Conservation (phyloP, 2,329 filamentous ascomycete species). For the Cladosporium sp. region DNA sequence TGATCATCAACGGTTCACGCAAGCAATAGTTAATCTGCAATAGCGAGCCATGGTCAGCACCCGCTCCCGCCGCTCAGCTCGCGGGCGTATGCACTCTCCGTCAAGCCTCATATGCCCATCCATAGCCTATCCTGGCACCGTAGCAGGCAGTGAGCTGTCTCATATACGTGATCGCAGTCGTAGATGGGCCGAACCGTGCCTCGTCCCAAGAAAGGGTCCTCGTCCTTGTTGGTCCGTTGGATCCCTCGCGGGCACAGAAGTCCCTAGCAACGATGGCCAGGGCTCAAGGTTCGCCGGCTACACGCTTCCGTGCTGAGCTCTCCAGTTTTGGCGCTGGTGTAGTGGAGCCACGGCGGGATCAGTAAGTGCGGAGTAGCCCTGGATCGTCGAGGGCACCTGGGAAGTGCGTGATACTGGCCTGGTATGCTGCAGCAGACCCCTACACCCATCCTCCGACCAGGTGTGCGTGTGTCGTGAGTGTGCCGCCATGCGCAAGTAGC, state of each 20-base stretch:
- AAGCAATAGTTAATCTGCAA: background rate
- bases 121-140: background rate
- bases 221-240: background rate
- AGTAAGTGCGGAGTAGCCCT: slow-evolving; percentile 1
- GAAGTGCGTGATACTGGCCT: background rate
- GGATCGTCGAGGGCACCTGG: background rate
- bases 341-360: background rate
- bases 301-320: background rate
- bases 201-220: background rate
- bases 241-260: background rate
- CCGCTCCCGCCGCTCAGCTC: background rate
- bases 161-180: background rate
- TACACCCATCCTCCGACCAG: slow-evolving; percentile 10
- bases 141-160: background rate
- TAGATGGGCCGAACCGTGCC: background rate
- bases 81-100: background rate
- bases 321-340: background rate
- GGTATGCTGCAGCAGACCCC: slow-evolving; percentile 9
- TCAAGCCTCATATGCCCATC: background rate
- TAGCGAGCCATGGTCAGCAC: slow-evolving; percentile 3
- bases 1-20: background rate
- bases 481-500: background rate
- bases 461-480: background rate
- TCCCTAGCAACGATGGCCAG: background rate
- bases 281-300: background rate